A percentile compares a stretch with the other conserved stretches of the same genome.
These are phyloP conservation scores for Macrophomina tecta DNA, from an alignment of 2,329 filamentous ascomycete genomes.

Conservation along the genomic window DNA sequence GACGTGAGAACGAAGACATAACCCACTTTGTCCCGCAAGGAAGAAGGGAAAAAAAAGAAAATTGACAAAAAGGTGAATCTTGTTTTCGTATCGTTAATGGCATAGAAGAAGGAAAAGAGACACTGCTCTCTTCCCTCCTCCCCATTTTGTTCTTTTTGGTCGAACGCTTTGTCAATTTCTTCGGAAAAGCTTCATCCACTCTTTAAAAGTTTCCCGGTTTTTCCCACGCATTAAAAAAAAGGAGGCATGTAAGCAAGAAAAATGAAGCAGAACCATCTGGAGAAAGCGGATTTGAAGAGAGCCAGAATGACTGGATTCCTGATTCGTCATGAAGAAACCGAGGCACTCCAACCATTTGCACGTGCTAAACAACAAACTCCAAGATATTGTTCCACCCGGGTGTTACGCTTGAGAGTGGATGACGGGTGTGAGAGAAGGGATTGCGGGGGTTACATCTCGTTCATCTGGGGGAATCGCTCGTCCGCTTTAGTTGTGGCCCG, in stretches of 20 bases:
- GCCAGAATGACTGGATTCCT: constrained; percentile 26
- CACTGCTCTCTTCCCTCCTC: constrained; percentile 13
- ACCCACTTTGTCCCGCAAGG: too few species aligned
- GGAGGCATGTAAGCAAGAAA: background rate
- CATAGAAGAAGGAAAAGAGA: constrained; percentile 19
- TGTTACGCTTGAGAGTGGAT: constrained; percentile 22
- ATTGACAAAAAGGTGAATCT: constrained; percentile 14
- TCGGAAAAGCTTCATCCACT: background rate
- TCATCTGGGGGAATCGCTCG: constrained; percentile 25
- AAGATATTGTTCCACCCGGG: constrained; percentile 27
- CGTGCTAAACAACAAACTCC: constrained; percentile 27
- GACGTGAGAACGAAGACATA: too few species aligned
- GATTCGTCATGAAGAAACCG: constrained; percentile 27
- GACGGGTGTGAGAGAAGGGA: constrained; percentile 13
- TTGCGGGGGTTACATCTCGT: constrained; percentile 23
- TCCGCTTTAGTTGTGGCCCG: constrained; percentile 30
- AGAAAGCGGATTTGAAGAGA: constrained; percentile 16
- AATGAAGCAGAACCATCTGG: constrained; percentile 20
- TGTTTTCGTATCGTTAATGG: constrained; percentile 14
- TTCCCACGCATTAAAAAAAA: constrained; percentile 16
- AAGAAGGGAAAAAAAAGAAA: background rate
- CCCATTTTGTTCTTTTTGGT: constrained; percentile 8
- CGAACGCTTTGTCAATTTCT: constrained; percentile 18
- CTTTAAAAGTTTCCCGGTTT: background rate
- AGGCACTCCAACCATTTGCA: constrained; percentile 27